A percentile compares a stretch with the other conserved stretches of the same genome.
phyloP scores from a whole-genome alignment of 2,329 filamentous ascomycete species.

The Fusarium bulbicola region DNA sequence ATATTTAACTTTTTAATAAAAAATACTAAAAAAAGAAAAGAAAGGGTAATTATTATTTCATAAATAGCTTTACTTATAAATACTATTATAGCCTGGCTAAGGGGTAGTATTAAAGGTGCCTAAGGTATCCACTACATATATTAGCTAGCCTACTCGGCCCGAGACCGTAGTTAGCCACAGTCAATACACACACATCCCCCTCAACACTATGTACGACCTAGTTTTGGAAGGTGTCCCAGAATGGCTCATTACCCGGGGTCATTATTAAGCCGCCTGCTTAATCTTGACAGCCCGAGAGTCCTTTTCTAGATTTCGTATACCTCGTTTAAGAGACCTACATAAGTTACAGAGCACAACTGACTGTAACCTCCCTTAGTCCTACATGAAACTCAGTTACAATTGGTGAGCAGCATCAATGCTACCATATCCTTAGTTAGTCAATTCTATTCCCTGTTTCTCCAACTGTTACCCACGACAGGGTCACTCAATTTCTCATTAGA shows the following conservation, averaged over 20 bases:
- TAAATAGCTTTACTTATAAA: no score
- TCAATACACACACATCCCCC: no score
- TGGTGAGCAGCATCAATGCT: neutral
- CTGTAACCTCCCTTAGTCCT: neutral
- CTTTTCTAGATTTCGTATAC: conserved; percentile 2
- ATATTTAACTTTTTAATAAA: no score
- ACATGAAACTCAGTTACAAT: neutral
- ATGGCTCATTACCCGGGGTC: neutral
- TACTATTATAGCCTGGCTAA: no score
- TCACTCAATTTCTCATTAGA: neutral
- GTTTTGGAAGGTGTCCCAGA: neutral
- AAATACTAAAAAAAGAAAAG: no score
- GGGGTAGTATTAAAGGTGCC: no score
- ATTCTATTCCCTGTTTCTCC: neutral
- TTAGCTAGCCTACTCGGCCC: no score
- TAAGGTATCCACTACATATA: no score
- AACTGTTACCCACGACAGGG: neutral
- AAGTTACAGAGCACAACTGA: neutral
- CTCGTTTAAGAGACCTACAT: neutral
- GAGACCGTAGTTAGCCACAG: no score
- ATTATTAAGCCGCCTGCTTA: conserved; percentile 12
- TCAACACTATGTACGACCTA: neutral
- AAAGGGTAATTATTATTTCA: no score
- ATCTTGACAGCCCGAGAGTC: conserved; percentile 5
- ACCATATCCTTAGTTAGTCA: neutral